phyloP scores from a whole-genome alignment of 345 rosid genomes.

The Jatropha curcas region DNA sequence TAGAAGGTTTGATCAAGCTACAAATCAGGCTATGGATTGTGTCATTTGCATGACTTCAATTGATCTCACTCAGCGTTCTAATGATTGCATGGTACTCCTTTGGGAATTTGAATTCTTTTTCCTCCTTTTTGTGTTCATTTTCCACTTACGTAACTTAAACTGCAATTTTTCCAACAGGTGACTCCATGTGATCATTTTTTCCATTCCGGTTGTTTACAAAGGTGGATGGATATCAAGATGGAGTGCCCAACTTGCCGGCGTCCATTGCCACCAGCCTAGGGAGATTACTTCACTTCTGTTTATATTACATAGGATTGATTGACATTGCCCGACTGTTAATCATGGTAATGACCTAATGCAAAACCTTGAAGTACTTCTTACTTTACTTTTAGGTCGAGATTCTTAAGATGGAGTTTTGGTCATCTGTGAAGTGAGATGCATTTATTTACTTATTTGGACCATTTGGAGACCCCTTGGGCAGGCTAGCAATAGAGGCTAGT shows the following conservation, averaged over 20 bases:
- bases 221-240: constrained; percentile 99
- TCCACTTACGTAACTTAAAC: background rate
- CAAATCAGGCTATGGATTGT: constrained; percentile 64
- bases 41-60: constrained; percentile 95
- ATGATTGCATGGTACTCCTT: constrained; percentile 73
- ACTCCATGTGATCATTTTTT: constrained; percentile 98
- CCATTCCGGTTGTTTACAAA: constrained; percentile 89
- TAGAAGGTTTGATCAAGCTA: constrained; percentile 59
- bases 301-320: constrained; percentile 34
- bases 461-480: background rate
- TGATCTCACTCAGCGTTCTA: constrained; percentile 60
- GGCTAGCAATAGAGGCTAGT: background rate
- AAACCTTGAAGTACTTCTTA: background rate
- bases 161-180: constrained; percentile 48
- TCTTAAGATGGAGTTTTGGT: background rate
- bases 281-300: constrained; percentile 27
- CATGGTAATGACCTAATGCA: constrained; percentile 33
- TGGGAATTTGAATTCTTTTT: constrained; percentile 1
- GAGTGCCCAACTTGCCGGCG: constrained; percentile 99
- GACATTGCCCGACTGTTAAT: constrained; percentile 20
- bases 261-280: constrained; percentile 79
- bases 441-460: background rate
- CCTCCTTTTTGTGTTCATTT: background rate
- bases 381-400: background rate
- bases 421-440: background rate